Percentiles rank a stretch among this genome's conserved stretches.
phyloP scores from a whole-genome alignment of 2,329 filamentous ascomycete genomes.

The Ascochyta fabae region DNA sequence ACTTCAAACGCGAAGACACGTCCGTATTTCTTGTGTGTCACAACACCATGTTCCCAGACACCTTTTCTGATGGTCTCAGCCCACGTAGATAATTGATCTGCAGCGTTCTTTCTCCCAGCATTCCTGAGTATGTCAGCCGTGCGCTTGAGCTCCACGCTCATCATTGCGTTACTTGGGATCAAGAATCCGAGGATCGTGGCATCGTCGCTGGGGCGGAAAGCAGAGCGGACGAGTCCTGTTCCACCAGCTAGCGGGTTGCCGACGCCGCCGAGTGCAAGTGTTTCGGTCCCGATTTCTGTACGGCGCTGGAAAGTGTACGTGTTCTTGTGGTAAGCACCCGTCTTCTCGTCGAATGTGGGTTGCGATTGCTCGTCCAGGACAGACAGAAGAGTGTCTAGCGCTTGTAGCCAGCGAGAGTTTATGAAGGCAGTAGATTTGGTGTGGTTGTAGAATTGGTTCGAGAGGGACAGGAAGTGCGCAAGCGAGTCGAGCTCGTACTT shows the following conservation, averaged over 20 bases:
- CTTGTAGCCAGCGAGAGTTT: constrained; percentile 77
- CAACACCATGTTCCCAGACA: constrained; percentile 83
- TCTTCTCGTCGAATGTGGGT: constrained; percentile 77
- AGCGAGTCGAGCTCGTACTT: constrained; percentile 98
- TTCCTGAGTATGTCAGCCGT: constrained; percentile 72
- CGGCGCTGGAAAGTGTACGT: constrained; percentile 85
- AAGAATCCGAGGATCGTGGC: constrained; percentile 93
- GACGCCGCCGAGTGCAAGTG: constrained; percentile 77
- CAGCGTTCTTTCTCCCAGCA: constrained; percentile 62
- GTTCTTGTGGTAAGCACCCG: constrained; percentile 71
- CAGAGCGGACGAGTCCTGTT: constrained; percentile 86
- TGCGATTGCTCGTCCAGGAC: constrained; percentile 80
- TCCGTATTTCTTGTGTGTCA: constrained; percentile 76
- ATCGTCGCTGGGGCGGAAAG: constrained; percentile 94
- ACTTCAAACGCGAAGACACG: constrained; percentile 87
- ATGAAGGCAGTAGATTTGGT: constrained; percentile 81
- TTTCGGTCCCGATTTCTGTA: constrained; percentile 87
- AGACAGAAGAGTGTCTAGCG: constrained; percentile 74
- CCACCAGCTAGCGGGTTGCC: constrained; percentile 90
- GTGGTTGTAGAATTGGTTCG: constrained; percentile 84
- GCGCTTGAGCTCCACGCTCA: constrained; percentile 84
- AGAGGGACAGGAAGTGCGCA: constrained; percentile 85
- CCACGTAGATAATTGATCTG: constrained; percentile 59
- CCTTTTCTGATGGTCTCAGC: constrained; percentile 74
- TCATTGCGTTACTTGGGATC: constrained; percentile 95